Base-by-base conservation (phyloP, 192 early-diverging fungal species). In the Umbelopsis isabellina region DNA sequence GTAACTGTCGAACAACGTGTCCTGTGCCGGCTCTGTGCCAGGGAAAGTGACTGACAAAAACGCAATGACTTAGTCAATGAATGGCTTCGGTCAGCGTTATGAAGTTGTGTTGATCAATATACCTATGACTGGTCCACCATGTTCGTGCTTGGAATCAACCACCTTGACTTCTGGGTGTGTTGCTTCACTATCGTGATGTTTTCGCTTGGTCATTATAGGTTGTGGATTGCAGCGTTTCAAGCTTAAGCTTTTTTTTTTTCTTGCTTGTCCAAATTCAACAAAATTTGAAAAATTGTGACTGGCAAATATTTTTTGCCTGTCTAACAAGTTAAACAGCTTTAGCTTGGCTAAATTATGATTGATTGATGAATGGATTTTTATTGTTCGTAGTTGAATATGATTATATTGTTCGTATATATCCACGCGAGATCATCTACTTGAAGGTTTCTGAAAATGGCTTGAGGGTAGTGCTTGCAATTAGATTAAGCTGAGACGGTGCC, bases 41-140 rank as follows among this genome's bases (percentile, higher is more conserved):
- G 84, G 84, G 66, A 85, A 85, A 8, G 77, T 73, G 44, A 80
- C 84, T 85, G 71, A 21, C 21, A 33, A n/a, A 33, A n/a, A n/a
- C 37, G n/a, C 47, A 45, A n/a, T 37, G 72, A 5, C 16, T 20
- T 10, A 33, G 52, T 12, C 12, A 50, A 21, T 46, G 65, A 46
- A 23, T 12, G 16, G 2, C 1, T 7, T 15, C 7, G 37, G 5
- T 41, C 10, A 9, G 37, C 37, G 6, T 41, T 41, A 6, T 6
- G 37, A 8, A 15, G 13, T 0, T 8, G 0, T 16, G 27, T 5
- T 16, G 15, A 13, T 7, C 4, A 23, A 20, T 25, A 12, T 61
- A 61, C 55, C 55, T 61, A 61, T 25, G 2, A 30, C 30, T 16
- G 55, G 55, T 0, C 55, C 55, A 35, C 55, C 33, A 13, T 25